Evolutionary conservation across 2,329 filamentous ascomycete species (phyloP), one percentile per base, ranked within the genome.

Genomic region (Tympanopsis confertula): DNA sequence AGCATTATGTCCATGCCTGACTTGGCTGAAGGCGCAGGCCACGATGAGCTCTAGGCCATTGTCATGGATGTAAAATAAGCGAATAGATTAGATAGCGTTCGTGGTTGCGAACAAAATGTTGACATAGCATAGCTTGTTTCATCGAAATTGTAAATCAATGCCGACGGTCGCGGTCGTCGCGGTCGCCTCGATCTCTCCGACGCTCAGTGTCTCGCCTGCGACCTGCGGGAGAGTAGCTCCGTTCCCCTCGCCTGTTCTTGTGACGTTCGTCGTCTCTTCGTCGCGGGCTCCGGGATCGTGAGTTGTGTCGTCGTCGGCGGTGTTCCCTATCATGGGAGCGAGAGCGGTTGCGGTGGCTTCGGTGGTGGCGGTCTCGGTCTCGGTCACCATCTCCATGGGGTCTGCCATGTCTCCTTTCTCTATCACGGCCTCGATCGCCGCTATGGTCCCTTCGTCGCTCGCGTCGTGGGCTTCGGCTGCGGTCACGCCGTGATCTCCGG

Each of bases 1-100:
- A 95, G 94, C 68, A 86, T 98, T 47, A 94, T 96, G 87, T 77
- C 78, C 35, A 89, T 98, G 86, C 83, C 86, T 5, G 82, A 93
- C 48, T 52, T 86, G 17, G 10, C 30, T 33, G 45, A 39, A 24
- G 48, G 44, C 19, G 48, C 48, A 32, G 49, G 45, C 20, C 56
- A 57, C 35, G 69, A 73, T 46, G 71, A 74, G 57, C 50, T 74
- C 39, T 74, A 47, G 55, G 12, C 24, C n/a, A n/a, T n/a, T n/a
- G n/a, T n/a, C n/a, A n/a, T n/a, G n/a, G n/a, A n/a, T n/a, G n/a
- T n/a, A n/a, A n/a, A n/a, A n/a, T n/a, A n/a, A n/a, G n/a, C n/a
- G n/a, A n/a, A n/a, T n/a, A n/a, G n/a, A n/a, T n/a, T n/a, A n/a
- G n/a, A n/a, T n/a, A n/a, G n/a, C n/a, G n/a, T n/a, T n/a, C n/a